Evolutionary conservation across 495 filamentous ascomycete genomes (phyloP), one percentile per base, ranked within the genome.

Genomic region (Trichoderma virens): DNA sequence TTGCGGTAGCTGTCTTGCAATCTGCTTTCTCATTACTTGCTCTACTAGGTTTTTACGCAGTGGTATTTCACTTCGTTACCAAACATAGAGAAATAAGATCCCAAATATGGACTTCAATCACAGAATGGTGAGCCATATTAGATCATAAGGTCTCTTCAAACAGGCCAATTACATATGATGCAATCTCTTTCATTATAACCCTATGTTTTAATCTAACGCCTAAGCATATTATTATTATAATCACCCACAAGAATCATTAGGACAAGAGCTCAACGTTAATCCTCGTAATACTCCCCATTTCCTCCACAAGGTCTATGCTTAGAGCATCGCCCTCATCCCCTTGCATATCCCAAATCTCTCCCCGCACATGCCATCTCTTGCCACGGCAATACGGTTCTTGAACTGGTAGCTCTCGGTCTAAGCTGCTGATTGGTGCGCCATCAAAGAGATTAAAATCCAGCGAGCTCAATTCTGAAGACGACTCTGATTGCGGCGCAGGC

Each of bases 391-490:
- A 30, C 27, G 0, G 23, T 56, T 25, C 3, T 30, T 14, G 51
- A 28, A 20, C 23, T 5, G 8, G 18, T 25, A 13, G 27, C 23
- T 30, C 51, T 27, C 25, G 23, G 14, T 56, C 25, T 28, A 3
- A 20, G 23, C 13, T 9, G 25, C 51, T 30, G 2, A 56, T 30
- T 1, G 8, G 51, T 2, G 51, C 51, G 11, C 51, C 51, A 9
- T 56, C 51, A 56, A 56, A 56, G 9, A 56, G 51, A 5, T 56
- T 56, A 3, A 56, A 30, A 56, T 56, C 25, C 25, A 56, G 51
- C 0, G 25, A 56, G 18, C 51, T 56, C 27, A 28, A 4, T 28
- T 18, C 51, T 4, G 51, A 56, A 30, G 51, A 27, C 25, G 23
- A 30, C 3, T 18, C 51, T 9, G 11, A 2, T 16, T 23, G 20